Conservation (phyloP, 441 rosid genomes). For the Corymbia calophylla region DNA sequence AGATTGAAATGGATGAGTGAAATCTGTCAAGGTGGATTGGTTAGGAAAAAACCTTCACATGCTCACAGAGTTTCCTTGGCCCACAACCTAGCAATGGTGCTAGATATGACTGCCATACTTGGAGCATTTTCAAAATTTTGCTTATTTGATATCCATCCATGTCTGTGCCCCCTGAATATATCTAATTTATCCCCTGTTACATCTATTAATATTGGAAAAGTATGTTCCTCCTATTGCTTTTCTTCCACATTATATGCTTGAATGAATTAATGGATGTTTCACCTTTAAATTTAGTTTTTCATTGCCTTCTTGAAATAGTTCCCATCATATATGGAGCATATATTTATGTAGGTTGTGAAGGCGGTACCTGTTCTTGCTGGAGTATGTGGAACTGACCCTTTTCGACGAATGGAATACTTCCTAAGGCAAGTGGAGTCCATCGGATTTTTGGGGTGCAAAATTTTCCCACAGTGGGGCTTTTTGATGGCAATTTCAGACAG, state of each 20-base stretch:
- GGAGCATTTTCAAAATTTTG: neutral
- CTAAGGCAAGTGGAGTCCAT: constrained; percentile 78
- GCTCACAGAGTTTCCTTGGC: neutral
- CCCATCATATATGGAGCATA: neutral
- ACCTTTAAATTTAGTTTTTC: neutral
- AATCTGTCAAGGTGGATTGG: neutral
- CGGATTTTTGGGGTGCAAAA: constrained; percentile 93
- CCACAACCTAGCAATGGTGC: neutral
- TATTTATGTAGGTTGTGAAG: constrained; percentile 54
- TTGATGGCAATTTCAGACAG: constrained; percentile 88
- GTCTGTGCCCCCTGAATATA: neutral
- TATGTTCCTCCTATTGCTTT: neutral
- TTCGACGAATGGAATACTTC: constrained; percentile 80
- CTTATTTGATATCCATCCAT: neutral
- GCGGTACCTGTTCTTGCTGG: constrained; percentile 90
- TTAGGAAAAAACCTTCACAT: neutral
- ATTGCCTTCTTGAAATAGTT: neutral
- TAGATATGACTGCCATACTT: neutral
- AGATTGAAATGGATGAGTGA: neutral
- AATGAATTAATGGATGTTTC: neutral
- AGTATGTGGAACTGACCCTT: constrained; percentile 94
- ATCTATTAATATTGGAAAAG: neutral
- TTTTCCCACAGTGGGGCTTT: constrained; percentile 94
- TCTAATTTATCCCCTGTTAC: neutral
- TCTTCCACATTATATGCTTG: neutral